These are phyloP conservation scores for Xylaria arbuscula DNA, from an alignment of 2,329 filamentous ascomycete genomes.

Conservation along the genomic window DNA sequence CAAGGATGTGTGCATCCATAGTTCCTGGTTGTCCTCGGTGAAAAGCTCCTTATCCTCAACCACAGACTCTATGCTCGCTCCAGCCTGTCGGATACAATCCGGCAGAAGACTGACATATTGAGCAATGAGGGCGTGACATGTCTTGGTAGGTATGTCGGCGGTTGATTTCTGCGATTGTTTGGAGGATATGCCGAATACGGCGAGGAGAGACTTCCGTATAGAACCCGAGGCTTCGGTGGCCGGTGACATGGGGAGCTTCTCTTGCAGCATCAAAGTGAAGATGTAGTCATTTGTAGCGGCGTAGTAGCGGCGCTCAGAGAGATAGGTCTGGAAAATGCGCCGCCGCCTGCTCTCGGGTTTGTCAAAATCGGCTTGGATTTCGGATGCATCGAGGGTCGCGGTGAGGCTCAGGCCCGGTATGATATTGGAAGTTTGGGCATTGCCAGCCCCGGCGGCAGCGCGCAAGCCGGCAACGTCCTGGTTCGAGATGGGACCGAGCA, in stretches of 20 bases:
- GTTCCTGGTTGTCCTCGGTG: constrained; percentile 44
- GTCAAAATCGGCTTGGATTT: constrained; percentile 69
- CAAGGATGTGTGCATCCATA: constrained; percentile 51
- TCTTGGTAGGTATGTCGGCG: constrained; percentile 50
- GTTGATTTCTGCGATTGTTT: constrained; percentile 45
- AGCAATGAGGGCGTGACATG: constrained; percentile 59
- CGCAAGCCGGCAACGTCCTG: constrained; percentile 82
- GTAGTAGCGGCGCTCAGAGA: constrained; percentile 76
- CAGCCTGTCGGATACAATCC: constrained; percentile 61
- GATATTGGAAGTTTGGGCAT: constrained; percentile 67
- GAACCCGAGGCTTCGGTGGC: constrained; percentile 44
- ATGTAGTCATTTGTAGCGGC: constrained; percentile 71
- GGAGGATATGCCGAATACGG: constrained; percentile 50
- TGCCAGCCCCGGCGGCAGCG: constrained; percentile 75
- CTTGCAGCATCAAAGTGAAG: constrained; percentile 61
- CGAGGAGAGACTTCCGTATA: constrained; percentile 49
- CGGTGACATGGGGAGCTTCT: constrained; percentile 44
- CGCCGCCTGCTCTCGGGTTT: constrained; percentile 70
- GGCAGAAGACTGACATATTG: constrained; percentile 61
- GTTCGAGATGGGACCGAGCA: constrained; percentile 77
- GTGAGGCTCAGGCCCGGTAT: constrained; percentile 62
- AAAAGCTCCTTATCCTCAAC: constrained; percentile 59
- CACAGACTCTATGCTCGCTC: constrained; percentile 60
- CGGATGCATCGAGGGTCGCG: constrained; percentile 62
- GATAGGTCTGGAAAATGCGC: constrained; percentile 76